These are phyloP conservation scores for Boletellus sp. DNA, from an alignment of 768 basidiomycete genomes.

Conservation along the genomic window DNA sequence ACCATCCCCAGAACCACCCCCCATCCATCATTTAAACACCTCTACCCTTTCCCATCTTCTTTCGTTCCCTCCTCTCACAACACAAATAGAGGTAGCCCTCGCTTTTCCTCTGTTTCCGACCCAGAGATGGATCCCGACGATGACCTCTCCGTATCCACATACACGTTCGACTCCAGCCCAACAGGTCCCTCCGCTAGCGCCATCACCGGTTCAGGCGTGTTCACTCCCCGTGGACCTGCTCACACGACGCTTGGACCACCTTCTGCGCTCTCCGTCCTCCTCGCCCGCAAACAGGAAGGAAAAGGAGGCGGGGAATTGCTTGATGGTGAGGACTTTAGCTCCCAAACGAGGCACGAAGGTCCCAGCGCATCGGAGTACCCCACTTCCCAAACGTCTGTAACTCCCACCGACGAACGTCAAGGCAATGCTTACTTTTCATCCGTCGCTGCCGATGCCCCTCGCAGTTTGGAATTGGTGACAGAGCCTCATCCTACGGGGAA, in stretches of 20 bases:
- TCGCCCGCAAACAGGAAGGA: slow-evolving; percentile 21
- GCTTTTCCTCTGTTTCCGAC: slow-evolving; percentile 21
- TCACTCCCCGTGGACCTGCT: slow-evolving; percentile 22
- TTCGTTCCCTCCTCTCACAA: slow-evolving; percentile 20
- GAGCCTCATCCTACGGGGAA: neutral
- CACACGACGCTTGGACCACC: slow-evolving; percentile 22
- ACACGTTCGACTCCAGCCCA: slow-evolving; percentile 22
- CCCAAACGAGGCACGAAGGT: neutral
- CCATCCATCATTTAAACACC: slow-evolving; percentile 17
- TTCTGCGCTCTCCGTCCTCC: slow-evolving; percentile 37
- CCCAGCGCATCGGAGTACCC: neutral
- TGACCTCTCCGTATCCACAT: slow-evolving; percentile 30
- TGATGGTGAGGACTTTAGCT: neutral
- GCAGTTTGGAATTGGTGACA: neutral
- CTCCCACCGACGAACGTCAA: slow-evolving; percentile 19
- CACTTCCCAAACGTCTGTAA: slow-evolving; percentile 15
- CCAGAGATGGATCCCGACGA: slow-evolving; percentile 22
- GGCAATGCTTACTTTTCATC: slow-evolving; percentile 5
- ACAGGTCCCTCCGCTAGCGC: slow-evolving; percentile 3
- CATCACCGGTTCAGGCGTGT: slow-evolving; percentile 8
- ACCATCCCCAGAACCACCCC: slow-evolving; percentile 15
- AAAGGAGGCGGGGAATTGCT: slow-evolving; percentile 1
- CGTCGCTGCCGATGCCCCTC: neutral
- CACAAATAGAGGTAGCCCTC: slow-evolving; percentile 23
- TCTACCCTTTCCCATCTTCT: slow-evolving; percentile 20